These are phyloP conservation scores for Dendrobium chrysotoxum DNA, from an alignment of 106 monocot species.

Conservation along the genomic window DNA sequence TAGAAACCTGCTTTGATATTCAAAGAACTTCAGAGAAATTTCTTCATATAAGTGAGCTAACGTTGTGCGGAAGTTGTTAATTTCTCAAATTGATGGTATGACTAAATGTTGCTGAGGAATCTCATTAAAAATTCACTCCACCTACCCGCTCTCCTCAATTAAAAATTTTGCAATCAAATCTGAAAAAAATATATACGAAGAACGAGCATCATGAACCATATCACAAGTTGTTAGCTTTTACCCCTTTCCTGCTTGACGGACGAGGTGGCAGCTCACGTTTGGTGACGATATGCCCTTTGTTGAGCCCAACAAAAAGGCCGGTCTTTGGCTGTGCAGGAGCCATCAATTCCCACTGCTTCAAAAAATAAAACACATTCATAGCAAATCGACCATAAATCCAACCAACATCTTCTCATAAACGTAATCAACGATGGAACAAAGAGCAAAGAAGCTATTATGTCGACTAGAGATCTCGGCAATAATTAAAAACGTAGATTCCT, in stretches of 20 bases:
- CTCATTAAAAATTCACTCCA: no score
- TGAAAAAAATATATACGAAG: neutral
- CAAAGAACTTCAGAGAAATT: no score
- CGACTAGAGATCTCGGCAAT: neutral
- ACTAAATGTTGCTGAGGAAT: no score
- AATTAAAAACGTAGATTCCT: neutral
- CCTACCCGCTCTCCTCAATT: no score
- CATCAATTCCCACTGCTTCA: conserved; percentile 9
- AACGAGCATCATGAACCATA: neutral
- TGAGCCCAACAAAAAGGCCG: conserved; percentile 40
- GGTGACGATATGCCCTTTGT: conserved; percentile 45
- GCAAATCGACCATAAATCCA: neutral
- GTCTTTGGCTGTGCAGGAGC: conserved; percentile 33
- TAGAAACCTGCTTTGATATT: no score
- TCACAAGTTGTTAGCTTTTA: neutral
- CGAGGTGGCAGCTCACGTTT: conserved; percentile 31
- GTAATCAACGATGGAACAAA: neutral
- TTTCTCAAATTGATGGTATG: no score
- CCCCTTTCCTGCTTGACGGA: conserved; percentile 36
- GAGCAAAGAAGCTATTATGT: neutral
- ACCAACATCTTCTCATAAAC: neutral
- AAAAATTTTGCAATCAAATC: neutral
- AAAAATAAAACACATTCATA: neutral
- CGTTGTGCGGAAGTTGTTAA: no score
- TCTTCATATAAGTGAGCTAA: no score